Evolutionary conservation across 2,329 filamentous ascomycete species (phyloP).

Genomic region (Cercospora sojina): DNA sequence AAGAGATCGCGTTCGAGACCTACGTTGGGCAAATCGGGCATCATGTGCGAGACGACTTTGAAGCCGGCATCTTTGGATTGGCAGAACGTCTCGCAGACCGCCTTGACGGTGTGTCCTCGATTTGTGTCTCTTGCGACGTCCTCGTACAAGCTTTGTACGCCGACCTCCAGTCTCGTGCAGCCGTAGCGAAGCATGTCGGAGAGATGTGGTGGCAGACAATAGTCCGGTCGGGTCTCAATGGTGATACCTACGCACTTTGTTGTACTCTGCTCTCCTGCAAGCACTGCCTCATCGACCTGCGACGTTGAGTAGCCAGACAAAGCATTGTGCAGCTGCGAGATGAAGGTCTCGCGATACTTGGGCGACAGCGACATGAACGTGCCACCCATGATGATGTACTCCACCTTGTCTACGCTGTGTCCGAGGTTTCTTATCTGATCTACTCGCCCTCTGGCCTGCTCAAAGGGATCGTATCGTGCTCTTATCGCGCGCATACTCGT

Average conservation of each 20-base stretch:
- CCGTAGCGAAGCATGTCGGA: conserved; percentile 97
- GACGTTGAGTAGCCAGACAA: conserved; percentile 92
- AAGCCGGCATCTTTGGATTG: conserved; percentile 97
- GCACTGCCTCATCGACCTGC: conserved; percentile 92
- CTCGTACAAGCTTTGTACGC: conserved; percentile 95
- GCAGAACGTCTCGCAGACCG: conserved; percentile 94
- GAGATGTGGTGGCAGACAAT: conserved; percentile 92
- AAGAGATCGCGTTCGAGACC: conserved; percentile 97
- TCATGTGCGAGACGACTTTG: conserved; percentile 99
- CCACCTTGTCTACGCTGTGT: conserved; percentile 97
- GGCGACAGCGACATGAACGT: conserved; percentile 97
- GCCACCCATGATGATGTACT: conserved; percentile 99
- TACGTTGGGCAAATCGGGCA: conserved; percentile 97
- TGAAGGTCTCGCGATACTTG: conserved; percentile 88
- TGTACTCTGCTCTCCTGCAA: conserved; percentile 92
- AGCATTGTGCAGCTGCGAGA: conserved; percentile 93
- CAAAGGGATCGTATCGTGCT: conserved; percentile 94
- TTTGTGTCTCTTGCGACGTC: conserved; percentile 98
- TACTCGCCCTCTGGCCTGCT: conserved; percentile 91
- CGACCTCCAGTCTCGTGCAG: conserved; percentile 89
- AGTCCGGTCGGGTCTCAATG: conserved; percentile 95
- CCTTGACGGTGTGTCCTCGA: conserved; percentile 89
- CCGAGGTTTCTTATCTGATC: conserved; percentile 95
- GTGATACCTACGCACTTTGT: conserved; percentile 98
- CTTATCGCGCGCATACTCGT: conserved; percentile 98